Evolutionary conservation across 2,329 filamentous ascomycete species (phyloP).

Genomic region (Calonectria montana): DNA sequence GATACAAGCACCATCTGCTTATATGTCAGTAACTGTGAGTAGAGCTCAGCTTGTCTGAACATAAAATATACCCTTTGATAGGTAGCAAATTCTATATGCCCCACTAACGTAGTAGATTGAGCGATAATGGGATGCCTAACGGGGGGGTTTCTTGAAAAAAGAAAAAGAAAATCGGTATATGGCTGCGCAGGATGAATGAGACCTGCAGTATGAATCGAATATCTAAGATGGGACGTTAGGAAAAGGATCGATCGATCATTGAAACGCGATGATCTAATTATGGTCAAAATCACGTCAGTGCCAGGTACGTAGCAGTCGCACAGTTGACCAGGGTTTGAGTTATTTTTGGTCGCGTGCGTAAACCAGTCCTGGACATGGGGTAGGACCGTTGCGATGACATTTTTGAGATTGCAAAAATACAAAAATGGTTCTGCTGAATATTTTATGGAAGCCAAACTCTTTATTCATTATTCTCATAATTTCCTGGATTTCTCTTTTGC

Average conservation of each 20-base stretch:
- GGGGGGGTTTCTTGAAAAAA: no score
- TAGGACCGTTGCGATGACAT: neutral
- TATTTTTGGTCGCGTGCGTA: no score
- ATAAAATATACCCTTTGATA: neutral
- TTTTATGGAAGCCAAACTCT: no score
- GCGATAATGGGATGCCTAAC: no score
- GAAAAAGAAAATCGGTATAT: no score
- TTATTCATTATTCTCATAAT: neutral
- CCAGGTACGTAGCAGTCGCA: no score
- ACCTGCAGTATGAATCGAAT: no score
- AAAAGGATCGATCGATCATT: no score
- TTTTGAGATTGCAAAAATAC: no score
- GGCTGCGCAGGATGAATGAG: no score
- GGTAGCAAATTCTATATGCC: neutral
- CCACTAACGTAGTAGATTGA: no score
- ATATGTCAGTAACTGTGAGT: neutral
- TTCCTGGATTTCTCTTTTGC: neutral
- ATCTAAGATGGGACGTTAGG: no score
- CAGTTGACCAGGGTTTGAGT: neutral
- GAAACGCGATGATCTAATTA: neutral
- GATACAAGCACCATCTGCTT: neutral
- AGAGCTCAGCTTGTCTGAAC: fast-evolving
- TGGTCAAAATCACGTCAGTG: neutral
- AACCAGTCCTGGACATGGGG: neutral
- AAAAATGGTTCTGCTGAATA: neutral